Evolutionary conservation across 805 yeast genomes (phyloP).

Genomic region (Candida cerambycidarum): DNA sequence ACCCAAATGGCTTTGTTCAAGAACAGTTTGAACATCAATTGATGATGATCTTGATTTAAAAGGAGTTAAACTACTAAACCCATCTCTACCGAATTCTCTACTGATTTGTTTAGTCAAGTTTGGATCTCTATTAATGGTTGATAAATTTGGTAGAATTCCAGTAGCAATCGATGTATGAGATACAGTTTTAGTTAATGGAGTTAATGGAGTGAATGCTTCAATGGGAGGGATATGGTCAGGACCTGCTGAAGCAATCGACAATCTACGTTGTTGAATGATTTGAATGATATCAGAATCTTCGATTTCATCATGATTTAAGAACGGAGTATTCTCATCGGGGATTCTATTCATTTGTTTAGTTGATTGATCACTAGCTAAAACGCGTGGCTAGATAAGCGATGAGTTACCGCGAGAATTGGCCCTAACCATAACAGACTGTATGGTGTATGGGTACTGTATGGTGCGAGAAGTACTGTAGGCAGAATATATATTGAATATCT

Average conservation of each 20-base stretch:
- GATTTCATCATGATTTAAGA: conserved; percentile 17
- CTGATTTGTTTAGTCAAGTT: conserved; percentile 2
- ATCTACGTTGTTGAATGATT: conserved; percentile 40
- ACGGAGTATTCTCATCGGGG: conserved; percentile 18
- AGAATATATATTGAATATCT: conserved; percentile 15
- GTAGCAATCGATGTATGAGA: conserved; percentile 1
- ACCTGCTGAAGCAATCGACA: conserved; percentile 36
- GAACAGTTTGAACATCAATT: conserved; percentile 11
- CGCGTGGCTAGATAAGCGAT: not conserved
- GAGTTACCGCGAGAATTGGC: no score
- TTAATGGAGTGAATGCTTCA: not conserved
- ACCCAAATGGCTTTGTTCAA: conserved; percentile 15
- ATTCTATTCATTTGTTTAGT: conserved; percentile 6
- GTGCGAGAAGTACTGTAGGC: no score
- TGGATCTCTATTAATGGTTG: not conserved
- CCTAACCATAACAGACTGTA: no score
- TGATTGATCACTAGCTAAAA: not conserved
- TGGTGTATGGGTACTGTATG: no score
- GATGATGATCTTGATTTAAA: conserved; percentile 18
- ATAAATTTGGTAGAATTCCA: conserved; percentile 2
- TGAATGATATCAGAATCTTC: conserved; percentile 38
- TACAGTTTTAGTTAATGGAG: not conserved
- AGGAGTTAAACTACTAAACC: conserved; percentile 14
- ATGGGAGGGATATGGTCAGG: conserved; percentile 19
- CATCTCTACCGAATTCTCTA: conserved; percentile 4